Base-by-base conservation (phyloP, 108 stramenopile genomes). In the Pseudonitzschia multiseries region DNA sequence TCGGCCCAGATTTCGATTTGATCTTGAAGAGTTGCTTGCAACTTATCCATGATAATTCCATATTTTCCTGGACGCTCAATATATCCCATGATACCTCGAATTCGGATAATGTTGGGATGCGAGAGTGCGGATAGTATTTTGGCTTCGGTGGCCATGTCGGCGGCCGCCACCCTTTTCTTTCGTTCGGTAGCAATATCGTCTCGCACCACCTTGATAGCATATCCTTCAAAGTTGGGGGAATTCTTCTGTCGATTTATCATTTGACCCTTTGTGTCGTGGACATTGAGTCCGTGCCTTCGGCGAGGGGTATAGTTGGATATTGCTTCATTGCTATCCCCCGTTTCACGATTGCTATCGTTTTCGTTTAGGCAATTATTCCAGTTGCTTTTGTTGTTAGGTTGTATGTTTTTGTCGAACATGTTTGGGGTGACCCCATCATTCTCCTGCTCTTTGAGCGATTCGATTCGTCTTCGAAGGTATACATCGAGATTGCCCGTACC, bases 91-190 rank as follows among this genome's bases (percentile, higher is more conserved):
- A 77, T 74, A n/a, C 81, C 89, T 36, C 87, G 73, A 52, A 90
- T 70, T 17, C 79, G 80, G 21, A 84, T 75, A 54, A 89, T 84
- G 65, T 87, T 85, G 10, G 85, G 85, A 78, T 90, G 89, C 26
- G 73, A 72, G 46, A 90, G 41, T 33, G 70, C 65, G 17, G 79
- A 51, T n/a, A 90, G 65, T 62, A 90, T 83, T 64, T 84, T 81
- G 24, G 87, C 86, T 72, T 90, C 89, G 22, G 76, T 74, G 0
- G 86, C 81, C 26, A 89, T 51, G 57, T 89, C 89, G 27, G 59
- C 44, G n/a, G 59, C 33, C n/a, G 71, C 43, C 36, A 75, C 54
- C 68, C 76, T 3, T 74, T 73, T 51, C 73, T 77, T 40, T 56
- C 41, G n/a, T 24, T 62, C 61, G 20, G 32, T n/a, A 13, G 29